These are phyloP conservation scores for Verticillium longisporum DNA, from an alignment of 2,329 filamentous ascomycete genomes.

Conservation along the genomic window DNA sequence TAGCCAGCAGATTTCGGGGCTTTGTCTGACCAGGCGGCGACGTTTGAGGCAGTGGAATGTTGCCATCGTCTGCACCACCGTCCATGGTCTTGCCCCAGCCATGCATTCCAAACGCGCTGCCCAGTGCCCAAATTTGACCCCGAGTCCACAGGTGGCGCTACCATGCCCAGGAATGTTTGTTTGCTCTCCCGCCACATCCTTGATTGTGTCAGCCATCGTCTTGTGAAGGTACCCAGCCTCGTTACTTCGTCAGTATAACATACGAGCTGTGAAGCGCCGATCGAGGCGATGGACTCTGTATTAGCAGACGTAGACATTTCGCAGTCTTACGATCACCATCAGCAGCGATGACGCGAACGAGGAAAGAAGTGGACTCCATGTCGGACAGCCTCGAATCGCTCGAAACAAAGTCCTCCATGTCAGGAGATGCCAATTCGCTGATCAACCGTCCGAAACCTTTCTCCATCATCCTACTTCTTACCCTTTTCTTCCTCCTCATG, in stretches of 20 bases:
- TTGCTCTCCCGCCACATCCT: not conserved
- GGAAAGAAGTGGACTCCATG: constrained; percentile 1
- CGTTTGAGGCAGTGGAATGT: not conserved
- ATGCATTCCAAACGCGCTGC: not conserved
- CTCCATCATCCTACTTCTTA: constrained; percentile 4
- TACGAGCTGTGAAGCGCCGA: not conserved
- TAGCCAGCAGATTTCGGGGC: not conserved
- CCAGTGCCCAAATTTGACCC: not conserved
- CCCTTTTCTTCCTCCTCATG: constrained; percentile 8
- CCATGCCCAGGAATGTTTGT: not conserved
- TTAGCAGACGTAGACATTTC: not conserved
- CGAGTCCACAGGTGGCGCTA: not conserved
- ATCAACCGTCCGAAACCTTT: constrained; percentile 9
- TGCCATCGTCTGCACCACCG: not conserved
- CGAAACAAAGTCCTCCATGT: constrained; percentile 11
- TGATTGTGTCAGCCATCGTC: not conserved
- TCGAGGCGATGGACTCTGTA: not conserved
- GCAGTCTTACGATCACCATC: not conserved
- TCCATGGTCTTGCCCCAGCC: not conserved
- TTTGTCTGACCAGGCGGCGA: not conserved
- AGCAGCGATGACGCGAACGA: not conserved
- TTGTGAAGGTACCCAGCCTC: not conserved
- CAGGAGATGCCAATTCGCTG: constrained; percentile 9
- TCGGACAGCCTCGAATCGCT: constrained; percentile 8
- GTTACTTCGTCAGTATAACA: not conserved